Conservation (phyloP, 306 rosid species). For the Trifolium repens region DNA sequence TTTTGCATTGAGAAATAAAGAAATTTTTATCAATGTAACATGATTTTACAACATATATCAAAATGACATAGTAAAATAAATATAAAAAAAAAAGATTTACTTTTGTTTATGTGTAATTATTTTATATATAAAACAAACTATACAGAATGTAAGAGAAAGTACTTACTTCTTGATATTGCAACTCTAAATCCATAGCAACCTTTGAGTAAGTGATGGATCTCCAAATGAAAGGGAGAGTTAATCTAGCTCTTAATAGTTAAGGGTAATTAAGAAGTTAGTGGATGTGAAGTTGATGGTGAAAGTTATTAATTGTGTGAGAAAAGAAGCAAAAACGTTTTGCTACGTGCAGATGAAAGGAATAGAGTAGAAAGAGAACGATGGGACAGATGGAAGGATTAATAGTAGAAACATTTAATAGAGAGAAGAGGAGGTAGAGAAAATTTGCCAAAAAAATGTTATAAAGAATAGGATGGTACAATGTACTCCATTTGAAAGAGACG, state of each 20-base stretch:
- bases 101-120: no score
- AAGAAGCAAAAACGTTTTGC: background rate
- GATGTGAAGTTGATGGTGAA: conserved; percentile 5
- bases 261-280: background rate
- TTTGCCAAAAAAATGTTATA: background rate
- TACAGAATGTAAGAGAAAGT: background rate
- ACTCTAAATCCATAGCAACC: conserved; percentile 49
- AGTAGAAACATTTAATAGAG: background rate
- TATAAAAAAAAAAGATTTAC: no score
- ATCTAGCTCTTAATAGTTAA: background rate
- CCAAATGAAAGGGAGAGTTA: background rate
- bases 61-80: no score
- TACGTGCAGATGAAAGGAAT: background rate
- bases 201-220: conserved; percentile 25
- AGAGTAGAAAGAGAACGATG: background rate
- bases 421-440: background rate
- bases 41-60: no score
- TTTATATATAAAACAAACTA: no score
- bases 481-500: background rate
- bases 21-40: no score
- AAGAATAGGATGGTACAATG: background rate
- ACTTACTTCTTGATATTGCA: conserved; percentile 63
- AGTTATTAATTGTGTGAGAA: background rate
- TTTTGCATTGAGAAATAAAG: no score
- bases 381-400: background rate